Conservation (phyloP, 108 stramenopile species). For the Bacterosira constricta region DNA sequence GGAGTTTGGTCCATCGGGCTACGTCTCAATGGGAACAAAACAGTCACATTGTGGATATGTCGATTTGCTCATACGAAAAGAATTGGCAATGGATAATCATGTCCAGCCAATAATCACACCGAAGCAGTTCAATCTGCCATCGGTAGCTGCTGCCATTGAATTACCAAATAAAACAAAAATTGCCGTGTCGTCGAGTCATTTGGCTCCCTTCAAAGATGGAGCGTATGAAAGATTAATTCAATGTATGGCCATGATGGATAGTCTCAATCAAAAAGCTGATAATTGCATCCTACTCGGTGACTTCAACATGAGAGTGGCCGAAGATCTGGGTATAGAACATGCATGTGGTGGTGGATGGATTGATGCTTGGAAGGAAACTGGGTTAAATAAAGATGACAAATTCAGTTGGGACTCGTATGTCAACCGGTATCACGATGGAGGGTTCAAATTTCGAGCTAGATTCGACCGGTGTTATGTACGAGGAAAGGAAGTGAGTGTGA, state of each 20-base stretch:
- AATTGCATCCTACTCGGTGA: constrained; percentile 44
- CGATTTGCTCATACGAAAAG: constrained; percentile 31
- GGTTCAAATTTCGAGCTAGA: constrained; percentile 32
- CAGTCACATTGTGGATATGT: constrained; percentile 47
- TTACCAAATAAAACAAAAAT: constrained; percentile 24
- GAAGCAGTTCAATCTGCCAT: constrained; percentile 10
- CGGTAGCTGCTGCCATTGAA: constrained; percentile 28
- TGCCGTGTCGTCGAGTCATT: constrained; percentile 43
- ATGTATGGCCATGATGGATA: constrained; percentile 13
- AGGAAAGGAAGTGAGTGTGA: constrained; percentile 10
- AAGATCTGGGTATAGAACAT: constrained; percentile 10
- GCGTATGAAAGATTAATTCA: constrained; percentile 15
- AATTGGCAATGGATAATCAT: constrained; percentile 9
- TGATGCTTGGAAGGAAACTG: constrained; percentile 45
- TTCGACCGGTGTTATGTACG: constrained; percentile 42
- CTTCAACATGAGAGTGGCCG: constrained; percentile 38
- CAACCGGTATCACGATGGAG: constrained; percentile 35
- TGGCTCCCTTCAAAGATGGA: constrained; percentile 32
- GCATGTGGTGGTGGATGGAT: constrained; percentile 14
- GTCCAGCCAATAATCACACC: background rate
- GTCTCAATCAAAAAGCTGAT: constrained; percentile 7
- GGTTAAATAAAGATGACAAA: background rate
- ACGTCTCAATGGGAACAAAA: constrained; percentile 23
- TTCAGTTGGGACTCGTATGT: constrained; percentile 40
- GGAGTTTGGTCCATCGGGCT: constrained; percentile 18